Percentiles rank a stretch among this genome's conserved stretches.
Conservation (phyloP, 441 rosid genomes). For the Biscutella laevigata region DNA sequence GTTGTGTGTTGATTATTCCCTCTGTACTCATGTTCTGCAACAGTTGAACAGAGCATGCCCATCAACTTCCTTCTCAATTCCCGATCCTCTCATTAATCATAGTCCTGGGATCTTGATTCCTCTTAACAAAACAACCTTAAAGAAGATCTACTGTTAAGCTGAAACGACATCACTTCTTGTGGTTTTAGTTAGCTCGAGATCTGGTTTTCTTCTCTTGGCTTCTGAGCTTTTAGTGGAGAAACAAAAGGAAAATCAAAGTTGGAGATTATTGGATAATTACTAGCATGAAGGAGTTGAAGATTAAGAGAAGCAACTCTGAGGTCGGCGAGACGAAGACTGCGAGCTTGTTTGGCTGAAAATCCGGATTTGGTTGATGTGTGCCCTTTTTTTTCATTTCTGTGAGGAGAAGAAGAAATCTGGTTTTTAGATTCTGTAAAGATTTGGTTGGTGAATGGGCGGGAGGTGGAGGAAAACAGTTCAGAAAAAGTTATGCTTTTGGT, state of each 20-base stretch:
- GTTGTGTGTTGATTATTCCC: not conserved
- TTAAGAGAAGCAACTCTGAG: slow-evolving; percentile 30
- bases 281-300: slow-evolving; percentile 33
- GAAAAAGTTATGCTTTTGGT: slow-evolving; percentile 26
- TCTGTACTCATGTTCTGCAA: slow-evolving; percentile 30
- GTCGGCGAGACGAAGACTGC: slow-evolving; percentile 33
- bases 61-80: slow-evolving; percentile 24
- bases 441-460: slow-evolving; percentile 30
- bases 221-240: slow-evolving; percentile 24
- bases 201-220: slow-evolving; percentile 26
- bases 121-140: too few species aligned
- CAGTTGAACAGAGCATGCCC: slow-evolving; percentile 34
- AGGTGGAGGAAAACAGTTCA: slow-evolving; percentile 31
- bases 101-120: slow-evolving; percentile 32
- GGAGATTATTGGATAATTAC: slow-evolving; percentile 11
- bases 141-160: too few species aligned
- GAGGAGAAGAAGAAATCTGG: slow-evolving; percentile 17
- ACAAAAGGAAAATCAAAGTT: too few species aligned
- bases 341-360: slow-evolving; percentile 63
- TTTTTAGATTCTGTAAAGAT: slow-evolving; percentile 20
- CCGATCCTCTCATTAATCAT: slow-evolving; percentile 22
- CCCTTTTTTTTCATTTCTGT: too few species aligned
- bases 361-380: too few species aligned
- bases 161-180: slow-evolving; percentile 3
- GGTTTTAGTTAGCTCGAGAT: slow-evolving; percentile 36